Conservation (phyloP, 805 yeast genomes). For the Starmerella vaccinii region DNA sequence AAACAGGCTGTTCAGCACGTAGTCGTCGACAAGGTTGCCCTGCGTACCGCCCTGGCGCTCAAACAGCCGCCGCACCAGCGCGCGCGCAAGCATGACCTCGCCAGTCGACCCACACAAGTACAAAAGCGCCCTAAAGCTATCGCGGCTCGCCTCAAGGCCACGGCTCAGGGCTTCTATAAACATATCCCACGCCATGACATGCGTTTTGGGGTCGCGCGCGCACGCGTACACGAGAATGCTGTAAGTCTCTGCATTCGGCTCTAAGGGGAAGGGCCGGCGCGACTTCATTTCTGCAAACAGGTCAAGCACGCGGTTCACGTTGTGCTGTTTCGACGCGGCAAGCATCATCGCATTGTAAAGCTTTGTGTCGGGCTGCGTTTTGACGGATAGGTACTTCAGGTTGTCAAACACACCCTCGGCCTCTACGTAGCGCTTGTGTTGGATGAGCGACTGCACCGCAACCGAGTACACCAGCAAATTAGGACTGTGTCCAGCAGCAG, state of each 20-base stretch:
- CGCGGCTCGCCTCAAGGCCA: conserved; percentile 29
- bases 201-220: conserved; percentile 40
- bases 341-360: conserved; percentile 67
- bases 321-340: conserved; percentile 49
- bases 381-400: conserved; percentile 65
- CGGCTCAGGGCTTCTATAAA: conserved; percentile 51
- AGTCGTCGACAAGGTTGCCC: conserved; percentile 26
- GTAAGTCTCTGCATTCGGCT: conserved; percentile 39
- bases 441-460: conserved; percentile 51
- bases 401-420: conserved; percentile 70
- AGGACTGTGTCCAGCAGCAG: conserved; percentile 23
- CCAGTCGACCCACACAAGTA: conserved; percentile 71
- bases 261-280: conserved; percentile 30
- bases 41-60: conserved; percentile 14
- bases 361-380: conserved; percentile 54
- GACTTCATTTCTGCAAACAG: conserved; percentile 57
- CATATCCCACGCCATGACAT: conserved; percentile 64
- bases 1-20: conserved; percentile 29
- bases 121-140: conserved; percentile 57
- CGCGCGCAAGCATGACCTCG: conserved; percentile 61
- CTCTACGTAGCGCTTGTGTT: conserved; percentile 40
- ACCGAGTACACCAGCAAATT: conserved; percentile 40
- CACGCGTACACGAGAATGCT: conserved; percentile 62
- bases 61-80: conserved; percentile 33
- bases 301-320: conserved; percentile 66